A percentile compares a stretch with the other conserved stretches of the same genome.
Conservation (phyloP, 129 eudicot species). For the Cynara cardunculus region DNA sequence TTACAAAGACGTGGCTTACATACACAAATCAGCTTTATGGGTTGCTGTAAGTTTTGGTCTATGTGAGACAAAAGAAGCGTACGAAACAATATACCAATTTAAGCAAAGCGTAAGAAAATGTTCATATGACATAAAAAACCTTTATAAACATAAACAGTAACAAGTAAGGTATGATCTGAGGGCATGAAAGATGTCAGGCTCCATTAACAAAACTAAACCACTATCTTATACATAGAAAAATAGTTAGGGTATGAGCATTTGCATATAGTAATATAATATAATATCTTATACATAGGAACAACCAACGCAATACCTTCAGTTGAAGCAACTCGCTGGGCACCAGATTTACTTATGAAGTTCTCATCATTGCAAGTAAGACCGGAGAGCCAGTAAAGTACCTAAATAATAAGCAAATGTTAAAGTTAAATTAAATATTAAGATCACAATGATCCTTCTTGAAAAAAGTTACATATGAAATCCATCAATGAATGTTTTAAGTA, state of each 20-base stretch:
- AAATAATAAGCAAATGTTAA: background rate
- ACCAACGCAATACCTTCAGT: constrained; percentile 82
- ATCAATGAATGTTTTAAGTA: no score
- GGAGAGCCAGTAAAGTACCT: constrained; percentile 98
- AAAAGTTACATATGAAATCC: no score
- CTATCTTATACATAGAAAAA: no score
- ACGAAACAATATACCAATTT: background rate
- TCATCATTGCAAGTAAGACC: constrained; percentile 94
- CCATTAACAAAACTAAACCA: background rate
- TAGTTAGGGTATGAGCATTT: no score
- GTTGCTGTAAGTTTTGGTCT: no score
- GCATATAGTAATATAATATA: no score
- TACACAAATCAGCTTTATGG: no score
- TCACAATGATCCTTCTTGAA: no score
- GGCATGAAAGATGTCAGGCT: no score
- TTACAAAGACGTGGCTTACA: background rate
- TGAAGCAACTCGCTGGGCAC: constrained; percentile 96
- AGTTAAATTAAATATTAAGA: no score
- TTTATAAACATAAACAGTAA: background rate
- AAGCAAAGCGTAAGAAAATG: background rate
- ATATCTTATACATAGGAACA: no score
- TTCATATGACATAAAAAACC: background rate
- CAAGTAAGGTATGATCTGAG: background rate
- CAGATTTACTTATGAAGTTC: constrained; percentile 80
- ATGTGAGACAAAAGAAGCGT: background rate